These are phyloP conservation scores for Penicillium sclerotiorum DNA, from an alignment of 2,329 filamentous ascomycete genomes.

Conservation along the genomic window DNA sequence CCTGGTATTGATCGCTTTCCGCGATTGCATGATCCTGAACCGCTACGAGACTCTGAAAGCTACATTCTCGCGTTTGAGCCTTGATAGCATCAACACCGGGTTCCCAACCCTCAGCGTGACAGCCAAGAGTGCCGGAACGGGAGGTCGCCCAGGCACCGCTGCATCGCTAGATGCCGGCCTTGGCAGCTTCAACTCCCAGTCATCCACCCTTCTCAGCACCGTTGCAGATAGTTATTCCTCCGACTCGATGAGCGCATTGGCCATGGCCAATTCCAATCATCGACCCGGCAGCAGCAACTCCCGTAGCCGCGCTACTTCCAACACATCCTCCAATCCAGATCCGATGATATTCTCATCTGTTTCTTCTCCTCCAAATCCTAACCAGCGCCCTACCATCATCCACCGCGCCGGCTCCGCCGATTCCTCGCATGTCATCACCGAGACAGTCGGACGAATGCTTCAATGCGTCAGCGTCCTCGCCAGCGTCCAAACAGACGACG, in stretches of 20 bases:
- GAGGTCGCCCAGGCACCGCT: constrained; percentile 69
- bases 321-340: constrained; percentile 65
- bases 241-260: constrained; percentile 49
- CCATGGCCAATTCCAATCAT: constrained; percentile 6
- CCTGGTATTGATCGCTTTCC: constrained; percentile 82
- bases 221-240: constrained; percentile 55
- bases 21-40: constrained; percentile 84
- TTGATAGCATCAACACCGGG: constrained; percentile 71
- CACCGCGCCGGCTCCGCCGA: constrained; percentile 39
- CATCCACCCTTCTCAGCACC: constrained; percentile 76
- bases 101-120: constrained; percentile 46
- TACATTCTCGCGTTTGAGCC: constrained; percentile 84
- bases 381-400: constrained; percentile 36
- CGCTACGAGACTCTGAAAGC: constrained; percentile 86
- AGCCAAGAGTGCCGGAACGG: constrained; percentile 48
- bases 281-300: constrained; percentile 26
- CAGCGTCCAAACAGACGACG: constrained; percentile 71
- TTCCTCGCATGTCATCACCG: constrained; percentile 74
- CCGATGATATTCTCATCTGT: constrained; percentile 47
- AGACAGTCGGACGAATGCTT: constrained; percentile 92
- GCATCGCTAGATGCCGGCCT: constrained; percentile 72
- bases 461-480: constrained; percentile 94
- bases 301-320: constrained; percentile 81
- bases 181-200: constrained; percentile 78
- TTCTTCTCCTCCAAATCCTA: constrained; percentile 36